Base-by-base conservation (phyloP, 2,329 filamentous ascomycete species). In the Microdochium trichocladiopsis region DNA sequence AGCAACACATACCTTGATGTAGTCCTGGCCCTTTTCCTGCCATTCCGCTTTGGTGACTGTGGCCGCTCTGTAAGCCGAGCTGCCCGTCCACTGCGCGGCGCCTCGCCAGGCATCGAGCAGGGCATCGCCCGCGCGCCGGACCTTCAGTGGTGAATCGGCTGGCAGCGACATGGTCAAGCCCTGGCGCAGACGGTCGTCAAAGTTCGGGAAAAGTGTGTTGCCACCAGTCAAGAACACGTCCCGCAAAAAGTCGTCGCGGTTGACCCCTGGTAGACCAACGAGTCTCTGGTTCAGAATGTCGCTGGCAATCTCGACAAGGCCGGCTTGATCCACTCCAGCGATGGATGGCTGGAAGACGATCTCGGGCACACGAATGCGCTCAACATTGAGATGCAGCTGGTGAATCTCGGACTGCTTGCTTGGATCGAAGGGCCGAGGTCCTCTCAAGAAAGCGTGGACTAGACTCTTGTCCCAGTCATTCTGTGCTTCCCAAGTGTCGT, bases 161-260 rank as follows among this genome's bases (percentile, higher is more conserved):
- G 91, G 88, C 59, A 96, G 68, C 54, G 90, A 80, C 1, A 84
- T 82, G 36, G 80, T 78, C 51, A 97, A 73, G 48, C 94, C 93
- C 25, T 80, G 78, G 50, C 80, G 75, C 55, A 97, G 72, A 25
- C 93, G 77, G 61, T 95, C 86, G 62, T 96, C 91, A 64, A 99
- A 96, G 57, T 88, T 88, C 54, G 80, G 72, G 70, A 96, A 96
- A 47, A 95, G 72, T 0, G 88, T 90, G 66, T 93, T 93, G 16
- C 95, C 94, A n/a, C 94, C 93, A 0, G 93, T 97, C 41, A 97
- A 71, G 73, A 99, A 97, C 36, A 99, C 80, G 66, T 99, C 93
- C 47, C 82, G 83, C 22, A 96, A 72, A 45, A 96, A 84, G 47
- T 83, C 82, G 58, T 87, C 79, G 53, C 86, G 83, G 57, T 82